Base-by-base conservation (phyloP, 2,329 filamentous ascomycete genomes). In the Pezicula neosporulosa region DNA sequence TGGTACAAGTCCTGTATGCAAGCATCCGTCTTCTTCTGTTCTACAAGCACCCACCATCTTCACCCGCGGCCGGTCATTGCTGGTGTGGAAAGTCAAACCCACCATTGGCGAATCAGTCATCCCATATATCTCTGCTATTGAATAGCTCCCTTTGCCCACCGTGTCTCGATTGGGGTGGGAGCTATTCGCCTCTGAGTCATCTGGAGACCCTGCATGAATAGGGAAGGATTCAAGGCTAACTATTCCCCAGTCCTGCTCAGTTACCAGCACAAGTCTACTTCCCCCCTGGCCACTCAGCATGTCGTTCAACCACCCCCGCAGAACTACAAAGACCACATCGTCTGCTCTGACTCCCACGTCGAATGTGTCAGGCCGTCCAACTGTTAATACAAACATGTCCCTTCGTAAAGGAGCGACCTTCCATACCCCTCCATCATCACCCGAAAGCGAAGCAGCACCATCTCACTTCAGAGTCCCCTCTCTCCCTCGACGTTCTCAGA, bases 321-420 rank as follows among this genome's bases (percentile, higher is more conserved):
- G 64, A 53, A 64, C 60, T 65, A 64, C 63, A 68, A 68, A 66
- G 64, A 62, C 60, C 59, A 63, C 65, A 51, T 65, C 67, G 49
- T 54, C 64, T 56, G 68, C 70, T 66, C 68, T 73, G 72, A 73
- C 71, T 73, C 71, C 69, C 60, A 63, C 70, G 54, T 65, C 71
- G 56, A 70, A 68, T 65, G 65, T 66, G 60, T 64, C 64, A 63
- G 63, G 70, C 67, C 71, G 64, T 60, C 64, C 78, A 60, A 69
- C 66, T 56, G 68, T 78, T 71, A 78, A 79, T 68, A 78, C 75
- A 62, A 80, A 75, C 69, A 72, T 79, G 68, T 72, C 75, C 68
- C 78, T 90, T 69, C 80, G 76, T 67, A 90, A 90, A 74, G 84
- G 84, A 63, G 83, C 86, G 49, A 90, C 87, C 61, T 81, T 80